Evolutionary conservation across 495 filamentous ascomycete genomes (phyloP).

Genomic region (Xylaria sp.): DNA sequence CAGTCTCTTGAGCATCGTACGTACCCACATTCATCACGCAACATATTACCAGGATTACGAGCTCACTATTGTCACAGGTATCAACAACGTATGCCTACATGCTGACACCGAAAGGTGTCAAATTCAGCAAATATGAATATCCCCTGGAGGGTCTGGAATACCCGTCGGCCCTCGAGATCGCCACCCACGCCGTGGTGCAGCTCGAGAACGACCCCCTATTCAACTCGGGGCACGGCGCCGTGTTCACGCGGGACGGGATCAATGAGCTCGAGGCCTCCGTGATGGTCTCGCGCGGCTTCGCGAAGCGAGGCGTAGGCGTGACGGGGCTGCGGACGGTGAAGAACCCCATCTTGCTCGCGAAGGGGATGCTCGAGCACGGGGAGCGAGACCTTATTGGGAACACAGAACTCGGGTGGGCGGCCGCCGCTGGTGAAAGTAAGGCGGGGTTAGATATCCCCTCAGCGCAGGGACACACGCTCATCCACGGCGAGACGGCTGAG

Average conservation of each 20-base stretch:
- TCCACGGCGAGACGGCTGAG: conserved; percentile 74
- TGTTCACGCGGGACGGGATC: conserved; percentile 81
- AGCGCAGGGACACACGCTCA: conserved; percentile 69
- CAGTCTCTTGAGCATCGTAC: conserved; percentile 68
- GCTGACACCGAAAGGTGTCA: conserved; percentile 32
- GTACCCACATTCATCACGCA: not conserved
- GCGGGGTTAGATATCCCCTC: conserved; percentile 49
- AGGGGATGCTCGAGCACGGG: conserved; percentile 71
- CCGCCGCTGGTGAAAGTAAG: conserved; percentile 26
- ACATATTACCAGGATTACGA: not conserved
- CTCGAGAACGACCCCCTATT: conserved; percentile 86
- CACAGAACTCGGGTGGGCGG: not conserved
- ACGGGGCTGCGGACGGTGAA: conserved; percentile 74
- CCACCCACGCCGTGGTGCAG: conserved; percentile 74
- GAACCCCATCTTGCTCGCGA: conserved; percentile 80
- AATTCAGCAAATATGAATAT: conserved; percentile 14
- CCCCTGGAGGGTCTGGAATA: conserved; percentile 22
- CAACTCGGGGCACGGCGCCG: conserved; percentile 85
- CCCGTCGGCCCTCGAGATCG: conserved; percentile 70
- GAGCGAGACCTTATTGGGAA: conserved; percentile 50
- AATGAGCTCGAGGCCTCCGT: conserved; percentile 91
- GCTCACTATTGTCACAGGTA: conserved; percentile 8
- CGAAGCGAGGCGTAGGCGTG: conserved; percentile 79
- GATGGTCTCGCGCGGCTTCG: conserved; percentile 78
- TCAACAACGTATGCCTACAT: conserved; percentile 44